Percentiles rank a stretch among this genome's conserved stretches.
Conservation (phyloP, 371 early-diverging fungal genomes). For the Basidiobolus meristosporus region DNA sequence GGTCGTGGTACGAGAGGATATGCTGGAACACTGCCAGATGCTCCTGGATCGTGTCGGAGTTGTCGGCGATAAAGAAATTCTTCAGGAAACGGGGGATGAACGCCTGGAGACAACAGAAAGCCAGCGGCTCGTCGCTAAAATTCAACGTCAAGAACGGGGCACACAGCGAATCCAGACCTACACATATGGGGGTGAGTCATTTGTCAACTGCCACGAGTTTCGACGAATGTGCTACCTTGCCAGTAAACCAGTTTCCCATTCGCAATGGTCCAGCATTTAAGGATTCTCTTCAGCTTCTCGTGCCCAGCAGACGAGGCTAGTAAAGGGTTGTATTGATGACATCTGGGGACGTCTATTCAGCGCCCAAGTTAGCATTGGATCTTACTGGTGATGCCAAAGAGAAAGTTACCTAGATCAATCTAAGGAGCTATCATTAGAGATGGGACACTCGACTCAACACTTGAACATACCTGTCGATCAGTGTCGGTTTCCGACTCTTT, state of each 20-base stretch:
- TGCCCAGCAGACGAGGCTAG: constrained; percentile 53
- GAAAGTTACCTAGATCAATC: constrained; percentile 26
- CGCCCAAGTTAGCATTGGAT: constrained; percentile 7
- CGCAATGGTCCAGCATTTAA: constrained; percentile 47
- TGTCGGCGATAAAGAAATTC: constrained; percentile 51
- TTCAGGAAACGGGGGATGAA: constrained; percentile 43
- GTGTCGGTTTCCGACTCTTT: constrained; percentile 23
- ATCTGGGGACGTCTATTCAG: constrained; percentile 54
- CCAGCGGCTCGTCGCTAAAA: constrained; percentile 50
- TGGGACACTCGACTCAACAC: constrained; percentile 3
- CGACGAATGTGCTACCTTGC: no score
- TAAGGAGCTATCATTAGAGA: constrained; percentile 4
- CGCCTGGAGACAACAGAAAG: constrained; percentile 38
- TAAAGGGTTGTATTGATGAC: constrained; percentile 66
- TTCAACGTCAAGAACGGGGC: constrained; percentile 57
- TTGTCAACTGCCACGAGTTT: constrained; percentile 4
- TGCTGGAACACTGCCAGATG: constrained; percentile 41
- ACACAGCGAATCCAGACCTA: constrained; percentile 58
- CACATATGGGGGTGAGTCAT: constrained; percentile 13
- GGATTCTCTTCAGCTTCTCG: constrained; percentile 35
- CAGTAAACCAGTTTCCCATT: constrained; percentile 56
- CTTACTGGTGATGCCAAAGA: constrained; percentile 1
- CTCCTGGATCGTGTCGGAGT: constrained; percentile 38
- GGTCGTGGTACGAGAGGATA: constrained; percentile 49
- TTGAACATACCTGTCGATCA: constrained; percentile 39